Evolutionary conservation across 805 yeast genomes (phyloP).

Genomic region (Yarrowia sp.): DNA sequence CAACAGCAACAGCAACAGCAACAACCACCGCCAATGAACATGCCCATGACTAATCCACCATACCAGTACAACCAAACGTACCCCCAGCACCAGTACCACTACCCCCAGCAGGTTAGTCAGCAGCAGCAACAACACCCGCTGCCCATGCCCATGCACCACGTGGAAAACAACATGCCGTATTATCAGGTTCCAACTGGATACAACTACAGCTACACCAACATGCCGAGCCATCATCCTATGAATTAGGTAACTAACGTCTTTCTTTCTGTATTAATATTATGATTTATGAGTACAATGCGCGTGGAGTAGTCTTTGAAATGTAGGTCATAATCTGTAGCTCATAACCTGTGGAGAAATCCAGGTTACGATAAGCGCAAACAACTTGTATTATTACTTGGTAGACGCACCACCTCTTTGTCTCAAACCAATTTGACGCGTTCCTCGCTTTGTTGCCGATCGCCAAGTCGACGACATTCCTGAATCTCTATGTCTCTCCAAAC

Average conservation of each 20-base stretch:
- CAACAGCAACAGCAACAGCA: not conserved
- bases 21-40: too few relatives aligned
- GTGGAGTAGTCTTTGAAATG: too few relatives aligned
- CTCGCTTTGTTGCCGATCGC: too few relatives aligned
- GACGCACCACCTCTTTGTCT: too few relatives aligned
- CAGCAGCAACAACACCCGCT: constrained; percentile 12
- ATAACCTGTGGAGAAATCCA: too few relatives aligned
- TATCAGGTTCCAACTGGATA: constrained; percentile 24
- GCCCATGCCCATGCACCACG: constrained; percentile 17
- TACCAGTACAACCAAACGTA: constrained; percentile 21
- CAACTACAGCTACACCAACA: not conserved
- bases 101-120: constrained; percentile 9
- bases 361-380: too few relatives aligned
- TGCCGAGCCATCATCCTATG: constrained; percentile 22
- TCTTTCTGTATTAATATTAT: constrained; percentile 19
- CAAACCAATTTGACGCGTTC: too few relatives aligned
- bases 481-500: too few relatives aligned
- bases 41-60: not conserved
- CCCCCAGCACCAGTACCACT: constrained; percentile 21
- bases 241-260: constrained; percentile 4
- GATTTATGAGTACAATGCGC: not conserved
- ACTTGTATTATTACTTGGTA: too few relatives aligned
- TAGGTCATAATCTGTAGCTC: too few relatives aligned
- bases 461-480: too few relatives aligned
- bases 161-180: not conserved